Evolutionary conservation across 1,284 basidiomycete genomes (phyloP).

Genomic region (Puccinia hordei): DNA sequence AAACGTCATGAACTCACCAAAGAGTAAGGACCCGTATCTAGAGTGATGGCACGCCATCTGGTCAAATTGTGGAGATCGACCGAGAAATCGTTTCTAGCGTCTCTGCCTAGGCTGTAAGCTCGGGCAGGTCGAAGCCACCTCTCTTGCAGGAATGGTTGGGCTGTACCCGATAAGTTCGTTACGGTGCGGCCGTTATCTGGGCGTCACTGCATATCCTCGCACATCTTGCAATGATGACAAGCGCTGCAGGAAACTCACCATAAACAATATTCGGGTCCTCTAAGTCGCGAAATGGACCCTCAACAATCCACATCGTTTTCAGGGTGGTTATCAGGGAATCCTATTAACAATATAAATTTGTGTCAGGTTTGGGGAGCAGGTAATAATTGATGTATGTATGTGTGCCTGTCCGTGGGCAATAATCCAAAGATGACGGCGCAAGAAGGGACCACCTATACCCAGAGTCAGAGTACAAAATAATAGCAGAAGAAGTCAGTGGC

Average conservation of each 20-base stretch:
- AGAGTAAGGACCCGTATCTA: slow-evolving; percentile 9
- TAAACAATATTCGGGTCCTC: not conserved
- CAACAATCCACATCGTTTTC: slow-evolving; percentile 16
- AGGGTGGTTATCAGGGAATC: not conserved
- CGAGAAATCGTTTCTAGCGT: slow-evolving; percentile 31
- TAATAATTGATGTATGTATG: too few species aligned
- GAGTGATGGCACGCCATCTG: not conserved
- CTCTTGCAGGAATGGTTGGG: not conserved
- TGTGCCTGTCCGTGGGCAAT: too few species aligned
- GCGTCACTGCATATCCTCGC: not conserved
- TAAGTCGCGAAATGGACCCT: slow-evolving; percentile 1
- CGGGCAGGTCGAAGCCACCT: slow-evolving; percentile 34
- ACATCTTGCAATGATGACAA: not conserved
- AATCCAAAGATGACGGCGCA: too few species aligned
- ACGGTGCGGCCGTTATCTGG: too few species aligned
- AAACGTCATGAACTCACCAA: not conserved
- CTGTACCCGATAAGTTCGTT: not conserved
- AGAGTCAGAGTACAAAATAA: too few species aligned
- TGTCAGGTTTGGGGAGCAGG: not conserved
- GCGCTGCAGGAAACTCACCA: not conserved
- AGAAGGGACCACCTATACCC: too few species aligned
- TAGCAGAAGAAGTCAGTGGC: too few species aligned
- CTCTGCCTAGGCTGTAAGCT: slow-evolving; percentile 35
- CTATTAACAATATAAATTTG: too few species aligned
- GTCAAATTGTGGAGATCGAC: not conserved